Evolutionary conservation across 768 basidiomycete species (phyloP), one percentile per base, ranked within the genome.

Genomic region (Rhizopogon rudus): DNA sequence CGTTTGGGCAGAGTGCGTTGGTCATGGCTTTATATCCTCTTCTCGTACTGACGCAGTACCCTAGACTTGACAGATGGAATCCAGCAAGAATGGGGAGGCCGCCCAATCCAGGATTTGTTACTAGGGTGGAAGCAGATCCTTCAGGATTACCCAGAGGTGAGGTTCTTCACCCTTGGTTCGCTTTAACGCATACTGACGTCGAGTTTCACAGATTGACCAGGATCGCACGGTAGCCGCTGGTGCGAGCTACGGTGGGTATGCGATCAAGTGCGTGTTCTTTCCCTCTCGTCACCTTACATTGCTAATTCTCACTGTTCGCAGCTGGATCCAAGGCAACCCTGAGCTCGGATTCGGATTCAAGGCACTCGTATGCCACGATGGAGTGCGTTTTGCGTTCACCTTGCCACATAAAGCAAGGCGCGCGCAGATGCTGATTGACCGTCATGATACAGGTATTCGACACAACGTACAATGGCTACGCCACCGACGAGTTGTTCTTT

Each of bases 301-400:
- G 6, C 52, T 54, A 16, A 57, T 53, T 13, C 16, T 31, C 46
- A 51, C 2, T 40, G 8, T 54, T 53, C 51, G 29, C 45, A 96
- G 93, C 68, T 97, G 92, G 92, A 94, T 97, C 52, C 91, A 96
- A 72, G 92, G 93, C 0, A 91, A 97, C 65, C 90, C 91, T 9
- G 93, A 96, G 62, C 91, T 78, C 59, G 86, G 81, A 3, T 93
- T 93, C 66, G 80, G 81, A 20, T 97, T 98, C 78, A 97, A 95
- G 73, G 92, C 93, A 4, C 77, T 98, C 42, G 82, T 95, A 12
- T 87, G 86, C 61, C 96, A 98, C 64, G 96, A 99, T 65, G 96
- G 96, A 8, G 90, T 93, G 67, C 51, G 45, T 74, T 25, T 4
- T 25, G 25, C 4, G 25, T 25, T 70, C 39, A 56, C 51, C 40